Conservation (phyloP, 225 moss, liverwort and hornwort genomes). For the Ulota crispa region DNA sequence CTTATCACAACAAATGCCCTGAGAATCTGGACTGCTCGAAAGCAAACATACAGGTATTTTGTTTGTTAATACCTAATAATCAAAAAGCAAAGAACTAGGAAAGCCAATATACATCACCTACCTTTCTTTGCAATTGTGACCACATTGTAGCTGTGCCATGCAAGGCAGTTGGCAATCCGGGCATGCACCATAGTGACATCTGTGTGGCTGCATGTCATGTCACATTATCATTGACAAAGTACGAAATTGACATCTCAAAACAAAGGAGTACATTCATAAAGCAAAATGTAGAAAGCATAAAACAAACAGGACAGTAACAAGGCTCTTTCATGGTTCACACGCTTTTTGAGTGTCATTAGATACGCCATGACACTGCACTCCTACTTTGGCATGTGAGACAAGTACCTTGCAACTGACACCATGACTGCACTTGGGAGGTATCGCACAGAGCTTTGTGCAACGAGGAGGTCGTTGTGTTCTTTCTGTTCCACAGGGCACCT, state of each 20-base stretch:
- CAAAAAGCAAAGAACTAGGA: neutral
- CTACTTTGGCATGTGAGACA: slow-evolving; percentile 10
- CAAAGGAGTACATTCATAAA: neutral
- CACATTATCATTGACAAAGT: neutral
- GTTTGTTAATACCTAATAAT: neutral
- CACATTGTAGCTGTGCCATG: slow-evolving; percentile 52
- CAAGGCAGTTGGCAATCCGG: slow-evolving; percentile 77
- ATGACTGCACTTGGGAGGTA: slow-evolving; percentile 68
- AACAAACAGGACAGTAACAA: neutral
- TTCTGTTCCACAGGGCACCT: slow-evolving; percentile 95
- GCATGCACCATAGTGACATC: slow-evolving; percentile 85
- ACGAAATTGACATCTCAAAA: neutral
- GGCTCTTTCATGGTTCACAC: neutral
- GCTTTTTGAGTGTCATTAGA: neutral
- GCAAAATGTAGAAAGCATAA: neutral
- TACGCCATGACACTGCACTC: neutral
- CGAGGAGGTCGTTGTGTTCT: slow-evolving; percentile 80
- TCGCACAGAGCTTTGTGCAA: slow-evolving; percentile 70
- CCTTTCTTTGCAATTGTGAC: slow-evolving; percentile 73
- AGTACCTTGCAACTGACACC: slow-evolving; percentile 67
- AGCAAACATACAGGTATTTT: neutral
- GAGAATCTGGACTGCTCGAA: neutral
- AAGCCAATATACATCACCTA: slow-evolving; percentile 24
- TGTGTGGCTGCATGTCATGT: slow-evolving; percentile 64
- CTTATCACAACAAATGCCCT: slow-evolving; percentile 13